phyloP scores from a whole-genome alignment of 768 basidiomycete species.

The Xerocomellus chrysenteron region DNA sequence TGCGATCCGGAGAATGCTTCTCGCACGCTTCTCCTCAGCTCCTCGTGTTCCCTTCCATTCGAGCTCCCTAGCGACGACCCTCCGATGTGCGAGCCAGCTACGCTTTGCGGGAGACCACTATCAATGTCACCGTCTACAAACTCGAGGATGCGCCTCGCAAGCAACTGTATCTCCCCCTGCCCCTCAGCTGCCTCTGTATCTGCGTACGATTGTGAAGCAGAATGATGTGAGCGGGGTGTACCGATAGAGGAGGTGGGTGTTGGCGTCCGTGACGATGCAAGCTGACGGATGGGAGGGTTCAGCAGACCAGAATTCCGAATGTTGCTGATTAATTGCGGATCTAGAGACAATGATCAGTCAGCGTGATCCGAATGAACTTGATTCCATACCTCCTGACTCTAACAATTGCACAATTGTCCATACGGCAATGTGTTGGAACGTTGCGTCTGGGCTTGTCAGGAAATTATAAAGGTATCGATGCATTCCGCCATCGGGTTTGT shows the following conservation, averaged over 20 bases:
- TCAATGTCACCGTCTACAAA: conserved; percentile 78
- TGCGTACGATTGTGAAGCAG: conserved; percentile 69
- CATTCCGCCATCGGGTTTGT: conserved; percentile 96
- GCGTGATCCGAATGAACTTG: not conserved
- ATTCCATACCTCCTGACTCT: conserved; percentile 79
- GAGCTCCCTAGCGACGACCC: conserved; percentile 67
- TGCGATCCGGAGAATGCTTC: conserved; percentile 75
- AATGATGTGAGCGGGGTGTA: conserved; percentile 69
- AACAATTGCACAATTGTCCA: conserved; percentile 99
- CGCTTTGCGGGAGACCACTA: conserved; percentile 56
- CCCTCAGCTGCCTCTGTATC: conserved; percentile 86
- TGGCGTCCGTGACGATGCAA: conserved; percentile 69
- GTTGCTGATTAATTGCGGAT: conserved; percentile 86
- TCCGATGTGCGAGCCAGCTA: conserved; percentile 63
- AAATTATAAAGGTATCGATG: conserved; percentile 94
- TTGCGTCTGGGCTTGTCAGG: conserved; percentile 89
- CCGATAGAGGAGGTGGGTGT: conserved; percentile 73
- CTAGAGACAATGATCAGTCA: conserved; percentile 36
- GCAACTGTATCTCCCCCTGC: conserved; percentile 85
- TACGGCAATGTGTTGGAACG: conserved; percentile 99
- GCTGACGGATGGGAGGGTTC: conserved; percentile 81
- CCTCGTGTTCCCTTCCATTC: conserved; percentile 67
- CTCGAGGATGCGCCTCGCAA: conserved; percentile 83
- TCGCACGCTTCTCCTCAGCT: conserved; percentile 76
- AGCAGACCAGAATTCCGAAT: conserved; percentile 82